Evolutionary conservation across 1,284 basidiomycete genomes (phyloP), one percentile per base, ranked within the genome.

Genomic region (Pseudozyma tsukubaensis): DNA sequence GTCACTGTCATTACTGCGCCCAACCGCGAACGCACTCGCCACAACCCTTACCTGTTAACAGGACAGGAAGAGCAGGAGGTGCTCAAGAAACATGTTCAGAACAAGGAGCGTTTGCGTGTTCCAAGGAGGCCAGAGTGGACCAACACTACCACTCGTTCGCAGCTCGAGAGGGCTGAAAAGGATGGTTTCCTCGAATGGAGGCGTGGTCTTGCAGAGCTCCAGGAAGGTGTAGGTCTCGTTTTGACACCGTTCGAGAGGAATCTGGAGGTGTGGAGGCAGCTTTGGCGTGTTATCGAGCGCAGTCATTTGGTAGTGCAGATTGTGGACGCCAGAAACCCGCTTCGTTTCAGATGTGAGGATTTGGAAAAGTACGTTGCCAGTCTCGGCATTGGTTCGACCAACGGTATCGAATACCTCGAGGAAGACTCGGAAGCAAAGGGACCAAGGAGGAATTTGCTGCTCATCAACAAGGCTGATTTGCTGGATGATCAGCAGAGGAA

Each of bases 401-500:
- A 98, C 86, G 86, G 98, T 48, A 94, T 97, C 78, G 87, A 88
- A 3, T 98, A 97, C 83, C 92, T 97, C 1, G 86, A 87, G 57
- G 93, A 91, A 80, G 89, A 91, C 0, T 92, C 92, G 80, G 90
- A 90, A 13, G 85, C 89, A 35, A 57, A 68, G 50, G 79, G 77
- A 7, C 91, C 91, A 11, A 85, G 95, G 79, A 89, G 88, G 82
- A 92, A 89, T 78, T 86, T 99, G 78, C 86, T 99, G 43, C 88
- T 99, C 58, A 93, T 99, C 85, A 99, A 99, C 86, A 99, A 99
- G 86, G 90, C 96, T 3, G 97, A 99, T 87, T 86, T 99, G 52
- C 86, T 99, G 71, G 97, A 94, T 14, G 87, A 89, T 8, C 88
- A 91, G 62, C 97, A 99, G 86, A 89, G 96, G 37, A 61, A 55